Evolutionary conservation across 1,284 basidiomycete genomes (phyloP), one percentile per base, ranked within the genome.

Genomic region (Irpex rosettiformis): DNA sequence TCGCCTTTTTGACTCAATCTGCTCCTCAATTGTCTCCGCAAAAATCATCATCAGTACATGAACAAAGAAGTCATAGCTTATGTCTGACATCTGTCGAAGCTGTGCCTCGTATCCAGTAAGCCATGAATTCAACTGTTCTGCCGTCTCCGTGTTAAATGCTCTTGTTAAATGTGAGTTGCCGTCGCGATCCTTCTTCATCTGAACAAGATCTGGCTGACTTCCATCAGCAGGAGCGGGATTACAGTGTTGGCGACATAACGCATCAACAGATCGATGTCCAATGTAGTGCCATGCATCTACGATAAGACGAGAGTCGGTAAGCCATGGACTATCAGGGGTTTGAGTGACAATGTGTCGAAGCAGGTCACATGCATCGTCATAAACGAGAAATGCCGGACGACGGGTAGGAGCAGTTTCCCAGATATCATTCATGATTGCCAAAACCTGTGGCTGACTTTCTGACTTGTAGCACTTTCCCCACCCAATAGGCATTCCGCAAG

Each of bases 401-500:
- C 52, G 54, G 10, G 55, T 25, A 3, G 40, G 47, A n/a, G 55
- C 6, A 11, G n/a, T 45, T 43, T 52, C 29, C 58, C 58, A 59
- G 24, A 56, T 52, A 2, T 37, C 7, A 22, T 59, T 56, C 30
- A 59, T n/a, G 29, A 59, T 45, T 5, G 54, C 37, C 10, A 56
- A 29, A 3, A 59, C 58, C 40, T 59, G 58, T 27, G 58, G 48
- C 22, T 47, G 11, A 33, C 58, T 59, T 24, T 59, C 58, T 25
- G 58, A 52, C 8, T 40, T 52, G 30, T 59, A 59, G 43, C 58
- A 59, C 47, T 59, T 59, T n/a, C 58, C 58, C 58, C 58, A 59
- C 1, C 54, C 58, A 4, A 59, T 48, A 1, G 58, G 58, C 58
- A 59, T 59, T 4, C 58, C 58, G 49, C 58, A 59, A 10, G 58